These are phyloP conservation scores for Plasmodium fragile DNA, from an alignment of 169 alveolate species.

Conservation along the genomic window DNA sequence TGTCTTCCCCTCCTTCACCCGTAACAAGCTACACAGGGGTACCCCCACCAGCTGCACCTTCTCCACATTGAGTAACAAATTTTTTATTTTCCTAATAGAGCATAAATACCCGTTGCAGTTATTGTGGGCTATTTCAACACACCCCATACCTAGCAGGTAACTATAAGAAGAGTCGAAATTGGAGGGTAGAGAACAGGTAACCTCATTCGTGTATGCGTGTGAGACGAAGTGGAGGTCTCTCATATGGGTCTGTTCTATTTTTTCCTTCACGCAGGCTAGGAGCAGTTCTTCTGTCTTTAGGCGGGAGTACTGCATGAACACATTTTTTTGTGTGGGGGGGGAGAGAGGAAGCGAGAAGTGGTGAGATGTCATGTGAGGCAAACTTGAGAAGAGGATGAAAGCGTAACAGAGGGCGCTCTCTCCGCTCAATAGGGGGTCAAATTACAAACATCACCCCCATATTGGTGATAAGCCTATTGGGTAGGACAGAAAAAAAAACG, in stretches of 20 bases:
- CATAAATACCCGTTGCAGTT: slow-evolving; percentile 94
- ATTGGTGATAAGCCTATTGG: background rate
- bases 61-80: slow-evolving; percentile 37
- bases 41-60: slow-evolving; percentile 24
- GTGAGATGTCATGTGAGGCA: too few species aligned
- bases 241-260: background rate
- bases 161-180: slow-evolving; percentile 96
- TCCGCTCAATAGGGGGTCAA: too few species aligned
- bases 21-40: slow-evolving; percentile 11
- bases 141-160: slow-evolving; percentile 94
- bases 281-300: slow-evolving; percentile 25
- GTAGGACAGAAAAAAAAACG: background rate
- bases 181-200: slow-evolving; percentile 96
- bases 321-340: background rate
- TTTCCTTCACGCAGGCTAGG: slow-evolving; percentile 8
- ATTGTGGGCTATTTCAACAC: slow-evolving; percentile 89
- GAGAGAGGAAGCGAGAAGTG: background rate
- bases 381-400: background rate
- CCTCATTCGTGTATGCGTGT: slow-evolving; percentile 86
- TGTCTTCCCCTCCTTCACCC: background rate
- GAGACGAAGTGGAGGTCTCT: background rate
- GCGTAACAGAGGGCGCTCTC: too few species aligned
- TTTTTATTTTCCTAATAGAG: slow-evolving; percentile 85
- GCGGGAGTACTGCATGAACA: background rate
- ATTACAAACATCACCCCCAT: background rate